Evolutionary conservation across 2,329 filamentous ascomycete genomes (phyloP).

Genomic region (Eutypella sp.): DNA sequence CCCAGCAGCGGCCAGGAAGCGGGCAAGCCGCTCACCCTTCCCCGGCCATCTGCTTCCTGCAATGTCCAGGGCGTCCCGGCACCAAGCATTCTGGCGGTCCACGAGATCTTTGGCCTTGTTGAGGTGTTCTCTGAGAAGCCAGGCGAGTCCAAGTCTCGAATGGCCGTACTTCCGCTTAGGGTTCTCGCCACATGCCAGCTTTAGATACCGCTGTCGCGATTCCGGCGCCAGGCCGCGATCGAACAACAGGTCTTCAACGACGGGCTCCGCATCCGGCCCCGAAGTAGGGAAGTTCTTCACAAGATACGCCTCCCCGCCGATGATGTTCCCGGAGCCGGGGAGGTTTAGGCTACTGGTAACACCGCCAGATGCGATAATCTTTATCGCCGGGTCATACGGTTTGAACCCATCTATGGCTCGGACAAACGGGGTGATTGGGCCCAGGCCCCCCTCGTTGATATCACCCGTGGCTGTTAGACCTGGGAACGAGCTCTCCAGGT

Average conservation of each 20-base stretch:
- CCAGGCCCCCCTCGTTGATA: conserved; percentile 19
- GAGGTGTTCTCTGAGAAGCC: conserved; percentile 34
- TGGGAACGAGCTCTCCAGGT: conserved; percentile 31
- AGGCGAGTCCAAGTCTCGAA: conserved; percentile 36
- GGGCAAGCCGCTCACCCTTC: neutral
- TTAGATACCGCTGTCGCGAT: conserved; percentile 35
- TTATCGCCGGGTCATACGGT: conserved; percentile 33
- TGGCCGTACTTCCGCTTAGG: conserved; percentile 33
- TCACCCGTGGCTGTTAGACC: conserved; percentile 26
- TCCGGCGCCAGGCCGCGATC: conserved; percentile 31
- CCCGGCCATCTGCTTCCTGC: neutral
- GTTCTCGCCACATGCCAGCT: conserved; percentile 44
- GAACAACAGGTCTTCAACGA: conserved; percentile 37
- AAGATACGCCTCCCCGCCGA: conserved; percentile 38
- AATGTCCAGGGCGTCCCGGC: conserved; percentile 1
- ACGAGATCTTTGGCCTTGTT: conserved; percentile 30
- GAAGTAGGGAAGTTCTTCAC: conserved; percentile 35
- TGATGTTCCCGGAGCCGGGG: conserved; percentile 39
- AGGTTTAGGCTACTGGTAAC: conserved; percentile 41
- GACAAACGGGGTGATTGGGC: conserved; percentile 30
- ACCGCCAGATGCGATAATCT: conserved; percentile 37
- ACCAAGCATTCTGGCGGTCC: conserved; percentile 30
- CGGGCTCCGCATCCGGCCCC: conserved; percentile 30
- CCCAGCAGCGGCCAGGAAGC: neutral
- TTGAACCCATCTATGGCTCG: conserved; percentile 36